Evolutionary conservation across 2,329 filamentous ascomycete species (phyloP).

Genomic region (Knufia petricola): DNA sequence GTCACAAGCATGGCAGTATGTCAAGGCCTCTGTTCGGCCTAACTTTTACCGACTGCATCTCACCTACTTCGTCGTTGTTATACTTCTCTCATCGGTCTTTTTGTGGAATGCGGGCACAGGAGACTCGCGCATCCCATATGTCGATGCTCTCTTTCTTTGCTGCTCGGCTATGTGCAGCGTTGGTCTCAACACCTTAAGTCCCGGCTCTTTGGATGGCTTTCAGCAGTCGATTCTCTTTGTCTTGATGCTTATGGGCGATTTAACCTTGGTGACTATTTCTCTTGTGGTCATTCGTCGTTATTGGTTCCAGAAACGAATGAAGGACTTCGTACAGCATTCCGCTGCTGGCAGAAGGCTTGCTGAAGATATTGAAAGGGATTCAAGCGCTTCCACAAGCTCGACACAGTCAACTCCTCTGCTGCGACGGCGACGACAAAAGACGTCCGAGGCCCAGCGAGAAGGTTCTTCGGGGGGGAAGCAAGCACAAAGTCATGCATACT

Average conservation of each 20-base stretch:
- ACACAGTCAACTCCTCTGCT: conserved; percentile 7
- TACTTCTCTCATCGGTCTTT: conserved; percentile 48
- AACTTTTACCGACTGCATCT: conserved; percentile 60
- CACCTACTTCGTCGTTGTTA: conserved; percentile 52
- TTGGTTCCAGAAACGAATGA: conserved; percentile 54
- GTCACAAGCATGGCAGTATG: background rate
- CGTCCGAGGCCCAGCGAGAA: background rate
- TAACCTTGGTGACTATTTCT: conserved; percentile 57
- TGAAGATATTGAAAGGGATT: conserved; percentile 16
- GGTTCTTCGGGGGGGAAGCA: background rate
- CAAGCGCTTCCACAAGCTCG: background rate
- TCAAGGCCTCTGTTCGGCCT: conserved; percentile 23
- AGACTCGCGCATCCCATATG: conserved; percentile 42
- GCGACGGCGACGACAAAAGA: background rate
- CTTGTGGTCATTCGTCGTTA: conserved; percentile 52
- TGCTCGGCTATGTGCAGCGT: conserved; percentile 58
- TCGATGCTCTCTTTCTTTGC: conserved; percentile 57
- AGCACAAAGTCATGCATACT: background rate
- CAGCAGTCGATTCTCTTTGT: conserved; percentile 59
- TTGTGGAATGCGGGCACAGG: conserved; percentile 42
- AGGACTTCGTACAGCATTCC: conserved; percentile 39
- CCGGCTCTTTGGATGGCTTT: conserved; percentile 55
- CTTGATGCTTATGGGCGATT: conserved; percentile 56
- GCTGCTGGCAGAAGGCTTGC: conserved; percentile 16
- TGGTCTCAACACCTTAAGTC: conserved; percentile 53